Evolutionary conservation across 345 rosid species (phyloP), one percentile per base, ranked within the genome.

Genomic region (Salix koriyanagi): DNA sequence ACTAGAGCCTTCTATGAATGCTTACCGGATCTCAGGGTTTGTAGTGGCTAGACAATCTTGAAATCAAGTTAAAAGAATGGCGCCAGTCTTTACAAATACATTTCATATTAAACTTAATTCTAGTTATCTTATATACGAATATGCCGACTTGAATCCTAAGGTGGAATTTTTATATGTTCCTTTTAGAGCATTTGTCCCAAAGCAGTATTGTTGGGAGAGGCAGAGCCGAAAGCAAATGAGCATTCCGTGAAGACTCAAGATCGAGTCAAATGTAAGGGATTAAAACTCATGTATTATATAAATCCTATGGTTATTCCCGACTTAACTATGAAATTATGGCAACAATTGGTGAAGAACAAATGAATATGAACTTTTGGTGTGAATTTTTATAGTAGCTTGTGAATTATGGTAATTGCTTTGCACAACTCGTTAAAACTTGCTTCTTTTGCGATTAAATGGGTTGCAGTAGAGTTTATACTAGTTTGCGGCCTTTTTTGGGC

Each of bases 21-120:
- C 81, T 88, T 92, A 76, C 97, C 98, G 37, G 99, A 96, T 89
- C 95, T 96, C 78, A 94, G 99, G 99, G n/a, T 96, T 76, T 83
- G 90, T 80, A 71, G 64, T 80, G 23, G 75, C 28, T 69, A 48
- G 65, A 68, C 9, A 30, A 72, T 69, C 28, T 52, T 21, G 15
- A 23, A 54, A 54, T 21, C 26, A 10, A 8, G 61, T 54, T 25
- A 25, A 25, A 25, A 25, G 26, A 25, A 25, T 25, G 26, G 26
- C 26, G 26, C 26, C 26, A 25, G 26, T 25, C 1, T 1, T 25
- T 25, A 25, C 26, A 25, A 25, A 25, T 25, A 25, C 26, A 25
- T 25, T 25, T 25, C 26, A 25, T 25, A 25, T 25, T 25, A 25
- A 25, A 25, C 26, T 25, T 25, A 25, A 25, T 25, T 25, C 26